Base-by-base conservation (phyloP, 2,329 filamentous ascomycete species). In the Whalleya microplaca region DNA sequence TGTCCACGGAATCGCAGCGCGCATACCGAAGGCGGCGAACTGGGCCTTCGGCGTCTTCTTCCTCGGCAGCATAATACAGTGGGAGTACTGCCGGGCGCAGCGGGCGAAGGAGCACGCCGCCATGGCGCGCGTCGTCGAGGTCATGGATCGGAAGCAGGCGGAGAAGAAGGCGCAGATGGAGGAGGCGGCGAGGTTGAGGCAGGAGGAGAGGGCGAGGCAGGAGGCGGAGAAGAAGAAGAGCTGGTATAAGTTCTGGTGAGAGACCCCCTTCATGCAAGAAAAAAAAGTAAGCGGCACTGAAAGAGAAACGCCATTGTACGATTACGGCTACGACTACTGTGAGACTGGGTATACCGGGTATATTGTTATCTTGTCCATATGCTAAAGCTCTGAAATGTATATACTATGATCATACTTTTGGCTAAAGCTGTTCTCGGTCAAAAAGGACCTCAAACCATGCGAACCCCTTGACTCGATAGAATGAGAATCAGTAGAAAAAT, bases 21-120 rank as follows among this genome's bases (percentile, higher is more conserved):
- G 82, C 18, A 75, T 92, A 58, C 83, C 82, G 53, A 85, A 83
- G 67, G 85, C 90, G 1, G 87, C 89, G 37, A 96, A 96, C 69
- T 96, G 91, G 90, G 92, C 92, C 0, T 92, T 95, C 5, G 90
- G 87, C 6, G 81, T 85, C 37, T 96, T 95, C 72, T 79, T 88
- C 21, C 71, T 89, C 19, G 84, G 83, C 6, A 87, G 89, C n/a
- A 78, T 89, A 45, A 81, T 82, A 27, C 88, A 88, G 48, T 95
- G 92, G 75, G 91, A 97, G 75, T 92, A 89, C 69, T 98, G 94
- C 76, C 87, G 92, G 69, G 87, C 87, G 64, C 83, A 84, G 59
- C 82, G 92, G 56, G 80, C 84, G 46, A 81, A 88, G 58, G 94
- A 98, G 75, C 84, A 88, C 66, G 85, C 87, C 59, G 89, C 91